Evolutionary conservation across 805 yeast species (phyloP), one percentile per base, ranked within the genome.

Genomic region (Grigorovia humatica): DNA sequence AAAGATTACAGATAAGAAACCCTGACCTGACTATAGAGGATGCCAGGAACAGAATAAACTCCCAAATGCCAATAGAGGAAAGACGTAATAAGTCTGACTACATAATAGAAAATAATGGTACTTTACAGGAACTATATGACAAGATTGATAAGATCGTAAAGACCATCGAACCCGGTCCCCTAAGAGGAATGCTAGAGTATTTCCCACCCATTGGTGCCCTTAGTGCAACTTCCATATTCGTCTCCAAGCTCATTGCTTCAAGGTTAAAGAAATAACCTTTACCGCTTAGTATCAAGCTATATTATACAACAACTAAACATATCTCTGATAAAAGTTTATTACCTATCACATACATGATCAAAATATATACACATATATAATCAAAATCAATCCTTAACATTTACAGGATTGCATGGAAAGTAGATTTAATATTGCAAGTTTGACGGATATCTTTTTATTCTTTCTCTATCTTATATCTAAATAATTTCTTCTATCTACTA

Each of bases 1-100:
- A 75, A 54, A 73, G 99, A 52, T 73, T 93, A 43, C 61, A 76
- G 54, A 58, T 57, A 1, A 74, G 99, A 57, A 89, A 93, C 61
- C 78, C 84, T 0, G 83, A 81, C 30, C 67, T 91, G 56, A 63
- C 80, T 2, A 64, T 60, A 35, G 80, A 79, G 15, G 96, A 90
- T 52, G 91, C 91, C 0, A 61, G 70, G 9, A 77, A 83, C 53
- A 74, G 98, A 52, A 85, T 93, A 30, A 72, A 72, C 8, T 78
- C 88, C 48, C 99, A 93, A 65, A 81, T 89, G 85, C 63, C 83
- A 1, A 75, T 77, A 48, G 76, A 72, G 12, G 80, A 74, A 45
- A 81, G 88, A 56, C 73, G 76, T 19, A 60, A 61, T 19, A 71
- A 74, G 48, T 81, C 95, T 0, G 96, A 88, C 58, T 67, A 74